Conservation (phyloP, 305 asterid genomes). For the Rubia balearica region DNA sequence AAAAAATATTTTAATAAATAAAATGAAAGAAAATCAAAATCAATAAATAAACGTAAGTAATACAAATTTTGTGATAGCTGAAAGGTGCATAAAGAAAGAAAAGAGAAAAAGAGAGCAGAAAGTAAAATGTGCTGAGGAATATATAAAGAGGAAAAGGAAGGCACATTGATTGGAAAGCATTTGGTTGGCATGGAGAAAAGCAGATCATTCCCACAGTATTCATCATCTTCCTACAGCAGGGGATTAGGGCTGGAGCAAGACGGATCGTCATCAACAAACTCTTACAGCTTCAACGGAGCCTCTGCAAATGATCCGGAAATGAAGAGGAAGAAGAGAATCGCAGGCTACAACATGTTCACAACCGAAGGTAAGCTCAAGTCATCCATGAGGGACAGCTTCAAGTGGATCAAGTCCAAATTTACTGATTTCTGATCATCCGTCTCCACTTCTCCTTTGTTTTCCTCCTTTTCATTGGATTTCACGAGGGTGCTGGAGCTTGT, state of each 20-base stretch:
- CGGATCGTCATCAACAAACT: constrained; percentile 12
- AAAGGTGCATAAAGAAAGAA: too few species aligned
- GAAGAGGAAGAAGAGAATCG: constrained; percentile 83
- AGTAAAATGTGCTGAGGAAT: too few species aligned
- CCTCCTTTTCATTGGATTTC: background rate
- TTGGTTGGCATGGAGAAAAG: constrained; percentile 56
- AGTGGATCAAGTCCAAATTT: constrained; percentile 76
- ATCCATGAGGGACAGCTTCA: constrained; percentile 59
- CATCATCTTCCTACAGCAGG: constrained; percentile 32
- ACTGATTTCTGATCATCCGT: constrained; percentile 22
- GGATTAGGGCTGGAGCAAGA: constrained; percentile 25
- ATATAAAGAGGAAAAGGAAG: background rate
- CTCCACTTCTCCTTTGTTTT: background rate
- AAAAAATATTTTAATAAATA: too few species aligned
- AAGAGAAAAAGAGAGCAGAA: too few species aligned
- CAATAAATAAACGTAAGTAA: too few species aligned
- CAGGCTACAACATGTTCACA: constrained; percentile 55
- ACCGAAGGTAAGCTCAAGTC: constrained; percentile 72
- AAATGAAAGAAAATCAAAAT: too few species aligned
- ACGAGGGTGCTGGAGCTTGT: background rate
- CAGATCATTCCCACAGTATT: constrained; percentile 54
- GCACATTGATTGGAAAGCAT: background rate
- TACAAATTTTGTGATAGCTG: too few species aligned
- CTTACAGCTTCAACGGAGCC: constrained; percentile 63
- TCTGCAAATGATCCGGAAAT: constrained; percentile 43